phyloP scores from a whole-genome alignment of 2,329 filamentous ascomycete species.

The Coniochaeta sp. region DNA sequence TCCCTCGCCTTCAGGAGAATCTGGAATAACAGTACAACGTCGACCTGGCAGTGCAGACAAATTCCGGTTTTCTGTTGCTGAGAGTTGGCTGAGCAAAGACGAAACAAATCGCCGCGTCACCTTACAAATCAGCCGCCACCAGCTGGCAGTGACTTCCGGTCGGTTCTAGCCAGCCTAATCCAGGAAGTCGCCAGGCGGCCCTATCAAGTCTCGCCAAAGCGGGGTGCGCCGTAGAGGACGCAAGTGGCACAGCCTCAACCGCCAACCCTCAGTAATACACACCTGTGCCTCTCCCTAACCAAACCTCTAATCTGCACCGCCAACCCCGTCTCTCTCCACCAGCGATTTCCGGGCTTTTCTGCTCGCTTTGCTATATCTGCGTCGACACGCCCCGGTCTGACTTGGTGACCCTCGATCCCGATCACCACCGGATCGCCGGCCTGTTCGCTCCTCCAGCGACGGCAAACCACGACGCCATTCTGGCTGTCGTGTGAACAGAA shows the following conservation, averaged over 20 bases:
- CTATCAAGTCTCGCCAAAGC: neutral
- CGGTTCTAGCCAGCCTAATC: neutral
- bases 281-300: neutral
- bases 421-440: neutral
- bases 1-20: too few species aligned
- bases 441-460: neutral
- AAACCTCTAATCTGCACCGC: neutral
- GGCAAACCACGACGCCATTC: neutral
- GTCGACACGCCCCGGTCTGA: neutral
- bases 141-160: neutral
- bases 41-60: neutral
- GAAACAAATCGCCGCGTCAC: neutral
- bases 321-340: neutral
- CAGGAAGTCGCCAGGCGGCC: neutral
- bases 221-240: neutral
- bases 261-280: neutral
- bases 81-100: neutral
- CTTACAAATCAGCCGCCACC: constrained; percentile 1
- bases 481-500: neutral
- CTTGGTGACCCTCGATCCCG: neutral
- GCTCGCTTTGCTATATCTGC: neutral
- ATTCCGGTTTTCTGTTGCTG: neutral
- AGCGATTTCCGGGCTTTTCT: neutral
- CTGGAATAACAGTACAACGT: too few species aligned
- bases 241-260: neutral